Percentiles rank a stretch among this genome's conserved stretches.
Conservation (phyloP, 164 flowering plant species). For the Akebia trifoliata region DNA sequence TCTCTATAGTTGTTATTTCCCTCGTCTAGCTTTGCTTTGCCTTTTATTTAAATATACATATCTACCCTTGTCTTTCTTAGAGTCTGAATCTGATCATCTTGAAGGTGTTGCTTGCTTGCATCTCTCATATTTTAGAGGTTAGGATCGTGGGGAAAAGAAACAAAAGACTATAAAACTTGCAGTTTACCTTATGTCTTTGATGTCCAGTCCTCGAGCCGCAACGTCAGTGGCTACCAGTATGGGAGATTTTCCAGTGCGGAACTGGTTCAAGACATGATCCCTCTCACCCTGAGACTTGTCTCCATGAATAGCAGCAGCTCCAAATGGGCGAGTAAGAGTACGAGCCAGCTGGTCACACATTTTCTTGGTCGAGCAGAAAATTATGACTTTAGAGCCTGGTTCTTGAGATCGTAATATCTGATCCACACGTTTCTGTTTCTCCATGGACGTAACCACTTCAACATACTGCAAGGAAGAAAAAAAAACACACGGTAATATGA, state of each 20-base stretch:
- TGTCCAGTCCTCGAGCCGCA: conserved; percentile 85
- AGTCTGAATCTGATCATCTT: too few relatives aligned
- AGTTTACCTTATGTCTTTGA: conserved; percentile 81
- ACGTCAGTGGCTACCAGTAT: conserved; percentile 93
- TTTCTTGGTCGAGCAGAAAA: conserved; percentile 87
- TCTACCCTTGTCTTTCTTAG: too few relatives aligned
- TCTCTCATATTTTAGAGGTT: too few relatives aligned
- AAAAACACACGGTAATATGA: neutral
- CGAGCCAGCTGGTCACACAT: conserved; percentile 89
- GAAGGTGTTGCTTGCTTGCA: too few relatives aligned
- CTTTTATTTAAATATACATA: too few relatives aligned
- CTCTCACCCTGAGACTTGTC: conserved; percentile 89
- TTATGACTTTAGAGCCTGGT: conserved; percentile 75
- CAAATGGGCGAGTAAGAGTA: conserved; percentile 56
- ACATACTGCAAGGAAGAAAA: conserved; percentile 41
- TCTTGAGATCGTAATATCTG: conserved; percentile 81
- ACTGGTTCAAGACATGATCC: conserved; percentile 70
- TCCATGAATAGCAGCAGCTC: conserved; percentile 92
- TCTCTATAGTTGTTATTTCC: too few relatives aligned
- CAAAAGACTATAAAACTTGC: too few relatives aligned
- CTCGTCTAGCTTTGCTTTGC: too few relatives aligned
- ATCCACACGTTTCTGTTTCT: conserved; percentile 69
- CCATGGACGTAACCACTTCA: conserved; percentile 61
- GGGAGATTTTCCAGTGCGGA: conserved; percentile 68
- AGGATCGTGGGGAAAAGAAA: too few relatives aligned